Base-by-base conservation (phyloP, 345 rosid genomes). In the Linum tenue region DNA sequence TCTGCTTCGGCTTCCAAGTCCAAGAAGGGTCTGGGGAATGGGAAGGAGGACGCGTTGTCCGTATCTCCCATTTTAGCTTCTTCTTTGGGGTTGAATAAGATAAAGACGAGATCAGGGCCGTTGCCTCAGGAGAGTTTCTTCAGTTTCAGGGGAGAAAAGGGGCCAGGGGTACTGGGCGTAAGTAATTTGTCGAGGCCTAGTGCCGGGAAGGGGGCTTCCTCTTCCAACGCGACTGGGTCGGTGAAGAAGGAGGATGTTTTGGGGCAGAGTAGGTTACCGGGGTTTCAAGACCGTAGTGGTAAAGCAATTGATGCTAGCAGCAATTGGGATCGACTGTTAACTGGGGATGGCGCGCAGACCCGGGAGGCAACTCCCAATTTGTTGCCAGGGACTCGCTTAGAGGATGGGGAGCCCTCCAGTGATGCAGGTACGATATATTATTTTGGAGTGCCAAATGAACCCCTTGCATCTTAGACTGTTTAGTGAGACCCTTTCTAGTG, bases 31-130 rank as follows among this genome's bases (percentile, higher is more conserved):
- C 44, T 2, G 15, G 39, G 64, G 16, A 84, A 70, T 5, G 67
- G 59, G 1, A 83, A 70, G 59, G 72, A 73, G 62, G 86, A 74
- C 5, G 81, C 87, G n/a, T 72, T 80, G 7, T 75, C 89, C 37
- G 97, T 82, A 69, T 87, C 91, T 12, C 98, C 98, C 0, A 84
- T 95, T 53, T 70, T 95, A 70, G 96, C 99, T 1, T 89, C 98
- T 22, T 95, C 99, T n/a, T 70, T 95, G 37, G 97, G 99, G 9
- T 70, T 95, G 76, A 91, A 91, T 69, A 79, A 81, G 83, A 95
- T 95, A 66, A 95, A 95, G 83, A 95, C 99, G 37, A 77, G 97
- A 76, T 95, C 98, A 5, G 96, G 98, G 15, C 98, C 99, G 7
- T 79, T 95, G 88, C 96, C 91, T 1, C 87, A 85, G 72, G 98